Evolutionary conservation across 2,329 filamentous ascomycete genomes (phyloP).

Genomic region (Trichophyton simii): DNA sequence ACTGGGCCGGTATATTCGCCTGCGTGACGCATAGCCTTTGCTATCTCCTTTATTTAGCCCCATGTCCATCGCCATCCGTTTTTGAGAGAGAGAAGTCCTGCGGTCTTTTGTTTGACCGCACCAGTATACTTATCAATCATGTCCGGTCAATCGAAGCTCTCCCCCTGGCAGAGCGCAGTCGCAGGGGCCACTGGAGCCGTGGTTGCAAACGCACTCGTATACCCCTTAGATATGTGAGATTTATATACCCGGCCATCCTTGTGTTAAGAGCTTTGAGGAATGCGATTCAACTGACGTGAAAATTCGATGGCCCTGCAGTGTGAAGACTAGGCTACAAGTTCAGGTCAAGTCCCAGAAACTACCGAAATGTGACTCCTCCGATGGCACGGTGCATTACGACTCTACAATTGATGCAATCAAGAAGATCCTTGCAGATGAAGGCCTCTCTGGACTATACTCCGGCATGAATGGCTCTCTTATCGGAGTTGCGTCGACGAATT

Average conservation of each 20-base stretch:
- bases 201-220: constrained; percentile 86
- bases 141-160: constrained; percentile 56
- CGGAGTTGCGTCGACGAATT: constrained; percentile 93
- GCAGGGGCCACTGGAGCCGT: constrained; percentile 89
- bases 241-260: background rate
- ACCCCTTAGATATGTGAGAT: constrained; percentile 87
- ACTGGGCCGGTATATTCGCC: background rate
- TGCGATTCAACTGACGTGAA: background rate
- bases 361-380: constrained; percentile 32
- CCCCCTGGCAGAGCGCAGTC: constrained; percentile 85
- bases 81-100: background rate
- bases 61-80: background rate
- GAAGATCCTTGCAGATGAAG: constrained; percentile 72
- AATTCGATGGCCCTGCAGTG: constrained; percentile 40
- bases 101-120: background rate
- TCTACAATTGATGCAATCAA: constrained; percentile 79
- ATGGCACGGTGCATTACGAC: constrained; percentile 56
- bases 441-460: constrained; percentile 69
- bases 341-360: constrained; percentile 59
- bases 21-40: background rate
- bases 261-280: background rate
- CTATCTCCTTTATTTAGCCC: background rate
- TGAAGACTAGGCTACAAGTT: constrained; percentile 93
- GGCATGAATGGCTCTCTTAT: constrained; percentile 77
- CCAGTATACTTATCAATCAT: constrained; percentile 23